These are phyloP conservation scores for Beverwykella pulmonaria DNA, from an alignment of 495 filamentous ascomycete genomes.

Conservation along the genomic window DNA sequence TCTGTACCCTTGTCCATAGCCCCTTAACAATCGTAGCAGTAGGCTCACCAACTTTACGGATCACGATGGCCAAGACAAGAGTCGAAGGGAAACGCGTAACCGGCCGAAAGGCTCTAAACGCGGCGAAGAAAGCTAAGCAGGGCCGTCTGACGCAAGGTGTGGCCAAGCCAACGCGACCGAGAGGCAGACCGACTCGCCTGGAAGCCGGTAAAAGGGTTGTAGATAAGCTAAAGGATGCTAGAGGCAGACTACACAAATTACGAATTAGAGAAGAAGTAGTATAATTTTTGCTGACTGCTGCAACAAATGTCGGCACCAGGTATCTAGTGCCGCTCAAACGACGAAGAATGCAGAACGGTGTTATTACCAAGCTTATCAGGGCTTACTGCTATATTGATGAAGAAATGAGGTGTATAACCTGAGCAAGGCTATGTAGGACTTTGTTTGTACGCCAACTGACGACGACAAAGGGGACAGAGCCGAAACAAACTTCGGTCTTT, in stretches of 20 bases:
- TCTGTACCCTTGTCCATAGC: not conserved
- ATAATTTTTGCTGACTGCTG: no score
- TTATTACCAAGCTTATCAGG: no score
- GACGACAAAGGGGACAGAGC: no score
- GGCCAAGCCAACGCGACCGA: slow-evolving; percentile 5
- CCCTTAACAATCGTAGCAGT: not conserved
- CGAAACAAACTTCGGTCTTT: no score
- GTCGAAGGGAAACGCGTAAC: slow-evolving; percentile 11
- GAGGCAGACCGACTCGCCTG: slow-evolving; percentile 14
- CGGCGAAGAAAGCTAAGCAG: slow-evolving; percentile 6
- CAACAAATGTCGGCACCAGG: no score
- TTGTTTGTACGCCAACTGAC: no score
- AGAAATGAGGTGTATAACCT: no score
- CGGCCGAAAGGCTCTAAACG: slow-evolving; percentile 14
- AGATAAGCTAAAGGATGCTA: slow-evolving; percentile 16
- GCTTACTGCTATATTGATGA: no score
- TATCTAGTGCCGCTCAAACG: no score
- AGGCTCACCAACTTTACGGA: not conserved
- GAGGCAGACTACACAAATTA: slow-evolving; percentile 15
- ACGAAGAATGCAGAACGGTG: no score
- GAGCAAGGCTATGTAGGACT: no score
- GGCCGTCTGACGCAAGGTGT: slow-evolving; percentile 8
- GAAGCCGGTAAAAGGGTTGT: slow-evolving; percentile 13
- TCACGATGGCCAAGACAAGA: slow-evolving; percentile 13
- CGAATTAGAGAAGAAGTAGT: slow-evolving; percentile 13